These are phyloP conservation scores for Medicago truncatula DNA, from an alignment of 306 rosid genomes.

Conservation along the genomic window DNA sequence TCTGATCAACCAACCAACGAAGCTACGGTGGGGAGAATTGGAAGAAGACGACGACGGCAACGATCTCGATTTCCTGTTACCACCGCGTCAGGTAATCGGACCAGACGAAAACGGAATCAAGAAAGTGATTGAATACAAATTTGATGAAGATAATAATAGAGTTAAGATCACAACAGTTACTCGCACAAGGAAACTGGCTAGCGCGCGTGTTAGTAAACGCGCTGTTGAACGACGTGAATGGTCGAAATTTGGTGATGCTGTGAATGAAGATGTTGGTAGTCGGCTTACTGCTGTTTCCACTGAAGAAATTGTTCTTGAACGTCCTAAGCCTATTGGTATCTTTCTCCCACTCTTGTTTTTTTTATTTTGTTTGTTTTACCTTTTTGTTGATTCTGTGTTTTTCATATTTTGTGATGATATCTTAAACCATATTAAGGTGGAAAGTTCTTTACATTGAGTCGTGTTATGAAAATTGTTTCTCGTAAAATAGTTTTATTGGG, in stretches of 20 bases:
- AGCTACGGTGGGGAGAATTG: conserved; percentile 51
- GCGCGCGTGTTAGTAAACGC: conserved; percentile 52
- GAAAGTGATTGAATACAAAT: conserved; percentile 74
- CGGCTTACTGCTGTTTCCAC: conserved; percentile 92
- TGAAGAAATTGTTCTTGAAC: conserved; percentile 87
- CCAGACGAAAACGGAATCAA: conserved; percentile 88
- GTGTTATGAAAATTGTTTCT: too few species aligned
- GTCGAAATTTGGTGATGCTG: conserved; percentile 92
- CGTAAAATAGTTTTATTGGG: too few species aligned
- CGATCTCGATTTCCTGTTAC: conserved; percentile 78
- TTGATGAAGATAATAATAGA: conserved; percentile 79
- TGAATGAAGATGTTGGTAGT: conserved; percentile 80
- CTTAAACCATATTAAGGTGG: too few species aligned
- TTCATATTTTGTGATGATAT: too few species aligned
- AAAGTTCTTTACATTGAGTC: too few species aligned
- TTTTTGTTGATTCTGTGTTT: too few species aligned
- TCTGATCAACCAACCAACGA: conserved; percentile 19
- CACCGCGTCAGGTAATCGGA: conserved; percentile 73
- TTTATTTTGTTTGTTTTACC: too few species aligned
- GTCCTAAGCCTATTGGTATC: conserved; percentile 84
- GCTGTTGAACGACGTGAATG: conserved; percentile 55
- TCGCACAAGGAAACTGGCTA: conserved; percentile 66
- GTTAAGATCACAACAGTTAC: conserved; percentile 72
- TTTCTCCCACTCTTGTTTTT: not conserved
- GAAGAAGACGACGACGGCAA: conserved; percentile 91